Conservation (phyloP, 768 basidiomycete species). For the Dioszegia crocea region DNA sequence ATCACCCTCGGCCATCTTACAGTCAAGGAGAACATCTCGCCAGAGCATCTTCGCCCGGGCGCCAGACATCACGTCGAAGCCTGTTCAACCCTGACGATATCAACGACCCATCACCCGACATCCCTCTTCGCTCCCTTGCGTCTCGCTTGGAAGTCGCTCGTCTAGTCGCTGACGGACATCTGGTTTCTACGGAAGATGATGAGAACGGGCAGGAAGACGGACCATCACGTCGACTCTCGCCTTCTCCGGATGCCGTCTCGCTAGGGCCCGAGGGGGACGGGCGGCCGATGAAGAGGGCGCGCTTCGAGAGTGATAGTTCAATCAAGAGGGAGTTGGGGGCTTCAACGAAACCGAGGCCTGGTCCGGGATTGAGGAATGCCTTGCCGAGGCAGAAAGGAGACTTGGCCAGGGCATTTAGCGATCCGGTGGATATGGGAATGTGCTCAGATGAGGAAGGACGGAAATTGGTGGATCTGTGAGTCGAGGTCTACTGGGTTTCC, state of each 20-base stretch:
- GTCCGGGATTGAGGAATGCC: constrained; percentile 7
- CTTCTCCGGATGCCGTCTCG: neutral
- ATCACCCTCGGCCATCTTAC: neutral
- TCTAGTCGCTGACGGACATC: constrained; percentile 12
- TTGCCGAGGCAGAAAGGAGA: constrained; percentile 19
- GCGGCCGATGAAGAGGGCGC: neutral
- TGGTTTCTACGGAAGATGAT: neutral
- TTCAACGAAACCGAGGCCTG: neutral
- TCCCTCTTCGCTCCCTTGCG: constrained; percentile 5
- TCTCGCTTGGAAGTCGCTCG: constrained; percentile 12
- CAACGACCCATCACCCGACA: neutral
- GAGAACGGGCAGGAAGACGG: constrained; percentile 1
- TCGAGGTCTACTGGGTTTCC: neutral
- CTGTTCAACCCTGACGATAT: neutral
- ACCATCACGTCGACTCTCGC: neutral
- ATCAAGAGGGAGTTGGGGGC: neutral
- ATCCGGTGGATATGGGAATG: constrained; percentile 34
- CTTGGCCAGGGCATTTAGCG: constrained; percentile 17
- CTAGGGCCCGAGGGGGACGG: neutral
- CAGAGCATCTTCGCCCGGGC: neutral
- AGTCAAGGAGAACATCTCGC: neutral
- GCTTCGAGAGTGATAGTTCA: constrained; percentile 5
- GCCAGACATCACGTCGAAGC: neutral
- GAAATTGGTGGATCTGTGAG: constrained; percentile 35
- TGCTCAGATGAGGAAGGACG: constrained; percentile 31